Evolutionary conservation across 352 stramenopile genomes (phyloP), one percentile per base, ranked within the genome.

Genomic region (Globisporangium ultimum): DNA sequence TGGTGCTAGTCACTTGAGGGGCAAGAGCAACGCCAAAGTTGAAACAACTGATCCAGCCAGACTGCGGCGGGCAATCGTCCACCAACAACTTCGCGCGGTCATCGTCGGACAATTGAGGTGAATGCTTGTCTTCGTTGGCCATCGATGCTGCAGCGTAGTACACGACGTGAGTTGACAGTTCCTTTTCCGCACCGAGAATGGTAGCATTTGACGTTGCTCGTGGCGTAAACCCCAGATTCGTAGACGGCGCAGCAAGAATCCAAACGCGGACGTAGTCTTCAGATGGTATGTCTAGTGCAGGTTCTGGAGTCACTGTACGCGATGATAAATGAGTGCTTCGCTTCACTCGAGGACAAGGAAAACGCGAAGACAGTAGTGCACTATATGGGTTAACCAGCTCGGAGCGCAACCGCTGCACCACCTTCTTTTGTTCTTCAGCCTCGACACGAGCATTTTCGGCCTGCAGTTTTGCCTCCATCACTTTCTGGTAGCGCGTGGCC

Each of bases 101-200:
- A 2, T 66, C 62, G 50, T 65, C 49, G 40, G 21, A n/a, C 12
- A 45, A 48, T 12, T 14, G 21, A 21, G 20, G 2, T 40, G 22
- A 17, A 43, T 49, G n/a, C 17, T 55, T 17, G 13, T 50, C 21
- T n/a, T 49, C 55, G 2, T 34, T 53, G 49, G 63, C 67, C 32
- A 69, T 43, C 2, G 80, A 84, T 13, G 62, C 49, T 15, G 72
- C 76, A 55, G 77, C 83, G 51, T 90, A 90, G 41, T 90, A 90
- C 6, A 90, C 64, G 1, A 88, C 60, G 46, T 87, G 77, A 17
- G 75, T 85, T 7, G 80, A 90, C 17, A 90, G 61, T 46, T 88
- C 74, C 28, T 86, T 90, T 52, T 88, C 78, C 1, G 45, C 67
- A 0, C 67, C 38, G 3, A 90, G 57, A 15, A 75, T 49, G 4